A percentile compares a stretch with the other conserved stretches of the same genome.
Conservation (phyloP, 2,329 filamentous ascomycete genomes). For the Macrophomina phaseolina region DNA sequence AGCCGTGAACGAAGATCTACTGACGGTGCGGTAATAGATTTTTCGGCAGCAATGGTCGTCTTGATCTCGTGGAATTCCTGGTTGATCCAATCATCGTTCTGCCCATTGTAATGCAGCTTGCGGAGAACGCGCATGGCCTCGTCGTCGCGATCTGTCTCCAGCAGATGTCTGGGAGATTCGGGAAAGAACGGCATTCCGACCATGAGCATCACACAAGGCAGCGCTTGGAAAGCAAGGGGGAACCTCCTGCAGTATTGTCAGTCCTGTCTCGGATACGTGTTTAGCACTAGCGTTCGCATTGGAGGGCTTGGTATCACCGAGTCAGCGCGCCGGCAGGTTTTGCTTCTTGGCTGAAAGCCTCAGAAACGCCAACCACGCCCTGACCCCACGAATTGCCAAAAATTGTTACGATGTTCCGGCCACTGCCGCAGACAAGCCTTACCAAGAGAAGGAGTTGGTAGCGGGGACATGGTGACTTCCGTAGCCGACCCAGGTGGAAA, state of each 20-base stretch:
- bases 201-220: constrained; percentile 52
- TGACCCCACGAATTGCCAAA: not conserved
- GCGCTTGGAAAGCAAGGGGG: constrained; percentile 54
- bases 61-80: constrained; percentile 66
- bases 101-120: constrained; percentile 61
- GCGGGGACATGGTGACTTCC: constrained; percentile 43
- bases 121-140: constrained; percentile 54
- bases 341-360: constrained; percentile 4
- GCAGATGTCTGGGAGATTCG: constrained; percentile 44
- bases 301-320: not conserved
- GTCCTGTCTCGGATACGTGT: not conserved
- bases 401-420: not conserved
- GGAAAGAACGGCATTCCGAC: constrained; percentile 51
- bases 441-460: constrained; percentile 47
- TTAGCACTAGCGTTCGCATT: not conserved
- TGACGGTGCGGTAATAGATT: constrained; percentile 55
- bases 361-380: not conserved
- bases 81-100: constrained; percentile 63
- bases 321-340: no score
- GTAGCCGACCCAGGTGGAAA: constrained; percentile 61
- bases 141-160: constrained; percentile 59
- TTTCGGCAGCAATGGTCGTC: constrained; percentile 66
- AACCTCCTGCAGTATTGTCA: constrained; percentile 37
- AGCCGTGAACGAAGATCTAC: not conserved
- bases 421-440: not conserved